phyloP scores from a whole-genome alignment of 1,284 basidiomycete genomes.

The Ustilago sp. region DNA sequence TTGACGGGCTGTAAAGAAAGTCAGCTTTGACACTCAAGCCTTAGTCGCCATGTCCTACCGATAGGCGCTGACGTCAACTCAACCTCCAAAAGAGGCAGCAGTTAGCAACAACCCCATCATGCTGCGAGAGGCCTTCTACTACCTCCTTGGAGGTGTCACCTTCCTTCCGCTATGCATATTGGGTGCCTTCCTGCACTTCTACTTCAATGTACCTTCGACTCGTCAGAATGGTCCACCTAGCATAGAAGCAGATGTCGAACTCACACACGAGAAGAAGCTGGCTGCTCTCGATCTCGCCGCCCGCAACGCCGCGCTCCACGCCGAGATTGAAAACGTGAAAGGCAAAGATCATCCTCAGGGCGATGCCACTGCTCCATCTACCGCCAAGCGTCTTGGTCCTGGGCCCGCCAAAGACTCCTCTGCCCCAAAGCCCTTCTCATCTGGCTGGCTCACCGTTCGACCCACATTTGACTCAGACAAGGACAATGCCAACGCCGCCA shows the following conservation, averaged over 20 bases:
- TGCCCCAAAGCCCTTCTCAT: constrained; percentile 42
- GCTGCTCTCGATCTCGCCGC: constrained; percentile 56
- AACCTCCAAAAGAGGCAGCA: background rate
- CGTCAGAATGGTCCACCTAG: constrained; percentile 15
- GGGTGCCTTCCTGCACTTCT: constrained; percentile 43
- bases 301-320: constrained; percentile 52
- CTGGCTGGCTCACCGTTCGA: constrained; percentile 59
- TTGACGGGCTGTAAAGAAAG: too few species aligned
- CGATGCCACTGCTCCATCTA: constrained; percentile 46
- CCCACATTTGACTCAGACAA: constrained; percentile 51
- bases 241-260: constrained; percentile 43
- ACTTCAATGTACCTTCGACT: constrained; percentile 32
- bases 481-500: constrained; percentile 15
- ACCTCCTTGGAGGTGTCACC: constrained; percentile 67
- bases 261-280: constrained; percentile 50
- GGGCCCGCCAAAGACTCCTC: constrained; percentile 21
- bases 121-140: constrained; percentile 62
- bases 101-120: constrained; percentile 11
- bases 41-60: background rate
- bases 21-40: too few species aligned
- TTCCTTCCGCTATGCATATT: constrained; percentile 62
- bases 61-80: background rate
- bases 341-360: constrained; percentile 47
- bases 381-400: constrained; percentile 56
- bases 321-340: constrained; percentile 44